Percentiles rank a stretch among this genome's conserved stretches.
Evolutionary conservation across 139 green algal species (phyloP).

Genomic region (Tetradesmus lagerheimii): DNA sequence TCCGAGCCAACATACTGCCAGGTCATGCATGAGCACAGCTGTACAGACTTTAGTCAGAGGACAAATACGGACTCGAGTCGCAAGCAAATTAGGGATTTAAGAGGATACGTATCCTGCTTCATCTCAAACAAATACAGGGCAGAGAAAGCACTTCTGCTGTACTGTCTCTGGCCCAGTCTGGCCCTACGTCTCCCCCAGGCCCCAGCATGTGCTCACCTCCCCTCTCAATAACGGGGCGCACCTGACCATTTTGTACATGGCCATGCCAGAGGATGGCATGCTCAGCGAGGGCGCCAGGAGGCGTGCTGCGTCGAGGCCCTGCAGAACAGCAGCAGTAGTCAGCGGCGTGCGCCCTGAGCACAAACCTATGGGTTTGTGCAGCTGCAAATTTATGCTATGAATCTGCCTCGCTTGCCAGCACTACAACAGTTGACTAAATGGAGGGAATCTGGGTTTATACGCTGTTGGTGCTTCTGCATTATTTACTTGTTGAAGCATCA

Average conservation of each 20-base stretch:
- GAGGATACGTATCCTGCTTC: too few species aligned
- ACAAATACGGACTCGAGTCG: too few species aligned
- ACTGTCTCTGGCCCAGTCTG: not conserved
- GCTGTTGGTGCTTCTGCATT: too few species aligned
- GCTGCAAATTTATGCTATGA: not conserved
- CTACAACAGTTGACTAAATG: not conserved
- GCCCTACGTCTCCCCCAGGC: not conserved
- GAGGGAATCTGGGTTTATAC: too few species aligned
- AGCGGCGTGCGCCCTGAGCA: too few species aligned
- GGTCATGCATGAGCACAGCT: too few species aligned
- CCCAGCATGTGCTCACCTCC: not conserved
- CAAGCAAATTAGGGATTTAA: too few species aligned
- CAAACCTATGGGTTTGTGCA: too few species aligned
- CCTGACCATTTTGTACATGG: not conserved
- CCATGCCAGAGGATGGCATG: not conserved
- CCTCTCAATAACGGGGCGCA: not conserved
- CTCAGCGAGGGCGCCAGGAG: not conserved
- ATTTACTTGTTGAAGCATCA: too few species aligned
- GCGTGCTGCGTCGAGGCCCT: not conserved
- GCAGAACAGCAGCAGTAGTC: not conserved
- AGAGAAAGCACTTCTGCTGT: not conserved
- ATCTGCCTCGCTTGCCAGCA: not conserved
- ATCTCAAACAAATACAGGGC: too few species aligned
- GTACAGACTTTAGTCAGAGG: too few species aligned
- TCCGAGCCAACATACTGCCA: too few species aligned